Conservation (phyloP, 2,329 filamentous ascomycete genomes). For the Colletotrichum simmondsii region DNA sequence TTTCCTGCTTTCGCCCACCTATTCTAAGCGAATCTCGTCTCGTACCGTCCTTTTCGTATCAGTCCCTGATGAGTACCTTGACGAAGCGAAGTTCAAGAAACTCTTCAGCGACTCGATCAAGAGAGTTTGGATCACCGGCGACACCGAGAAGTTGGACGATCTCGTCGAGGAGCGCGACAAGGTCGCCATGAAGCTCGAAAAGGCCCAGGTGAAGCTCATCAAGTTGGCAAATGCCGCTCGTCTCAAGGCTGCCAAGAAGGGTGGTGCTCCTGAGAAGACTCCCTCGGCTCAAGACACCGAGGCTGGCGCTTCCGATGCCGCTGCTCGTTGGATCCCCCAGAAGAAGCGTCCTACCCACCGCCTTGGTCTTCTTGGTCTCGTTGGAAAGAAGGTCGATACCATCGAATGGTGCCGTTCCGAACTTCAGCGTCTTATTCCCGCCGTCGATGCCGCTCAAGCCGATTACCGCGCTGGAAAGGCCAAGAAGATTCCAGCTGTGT, state of each 20-base stretch:
- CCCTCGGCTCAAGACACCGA: constrained; percentile 69
- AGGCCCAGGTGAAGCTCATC: constrained; percentile 87
- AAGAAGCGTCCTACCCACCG: constrained; percentile 83
- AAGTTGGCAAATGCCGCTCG: constrained; percentile 80
- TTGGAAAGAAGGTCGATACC: constrained; percentile 90
- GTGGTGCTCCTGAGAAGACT: constrained; percentile 52
- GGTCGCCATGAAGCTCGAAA: constrained; percentile 84
- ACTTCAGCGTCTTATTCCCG: constrained; percentile 76
- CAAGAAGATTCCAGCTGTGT: constrained; percentile 79
- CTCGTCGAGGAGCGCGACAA: constrained; percentile 85
- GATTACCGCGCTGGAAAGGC: constrained; percentile 74
- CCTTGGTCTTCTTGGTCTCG: constrained; percentile 63
- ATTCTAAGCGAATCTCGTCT: constrained; percentile 87
- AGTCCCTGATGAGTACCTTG: constrained; percentile 82
- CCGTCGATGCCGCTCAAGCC: constrained; percentile 74
- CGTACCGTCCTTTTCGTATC: constrained; percentile 90
- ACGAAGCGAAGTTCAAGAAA: constrained; percentile 79
- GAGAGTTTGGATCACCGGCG: constrained; percentile 84
- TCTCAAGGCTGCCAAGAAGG: constrained; percentile 74
- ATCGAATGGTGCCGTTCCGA: constrained; percentile 88
- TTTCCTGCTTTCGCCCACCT: constrained; percentile 86
- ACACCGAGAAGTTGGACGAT: constrained; percentile 81
- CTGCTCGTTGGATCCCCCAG: constrained; percentile 78
- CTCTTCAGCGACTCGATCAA: constrained; percentile 87
- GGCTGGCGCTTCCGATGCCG: constrained; percentile 72